These are phyloP conservation scores for Thelonectria rubi DNA, from an alignment of 2,329 filamentous ascomycete genomes.

Conservation along the genomic window DNA sequence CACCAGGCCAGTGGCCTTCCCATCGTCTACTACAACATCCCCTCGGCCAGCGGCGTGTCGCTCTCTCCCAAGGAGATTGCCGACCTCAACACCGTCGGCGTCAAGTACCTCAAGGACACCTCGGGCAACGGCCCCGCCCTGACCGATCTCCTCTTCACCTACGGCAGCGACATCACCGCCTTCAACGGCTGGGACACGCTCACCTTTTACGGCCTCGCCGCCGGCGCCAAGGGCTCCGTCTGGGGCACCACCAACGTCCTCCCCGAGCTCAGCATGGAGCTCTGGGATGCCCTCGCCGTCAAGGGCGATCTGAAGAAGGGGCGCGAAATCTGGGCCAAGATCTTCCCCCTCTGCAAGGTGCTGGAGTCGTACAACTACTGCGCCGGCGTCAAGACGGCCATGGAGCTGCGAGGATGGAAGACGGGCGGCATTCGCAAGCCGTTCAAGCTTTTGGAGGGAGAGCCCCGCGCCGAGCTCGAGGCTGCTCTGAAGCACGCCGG, in stretches of 20 bases:
- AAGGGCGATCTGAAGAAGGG: slow-evolving; percentile 53
- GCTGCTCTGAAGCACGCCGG: slow-evolving; percentile 51
- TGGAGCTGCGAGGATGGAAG: slow-evolving; percentile 55
- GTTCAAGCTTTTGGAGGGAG: slow-evolving; percentile 49
- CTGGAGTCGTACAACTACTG: slow-evolving; percentile 59
- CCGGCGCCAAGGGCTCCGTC: slow-evolving; percentile 58
- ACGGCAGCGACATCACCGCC: slow-evolving; percentile 51
- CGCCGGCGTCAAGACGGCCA: slow-evolving; percentile 58
- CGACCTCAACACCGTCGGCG: slow-evolving; percentile 54
- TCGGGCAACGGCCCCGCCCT: slow-evolving; percentile 60
- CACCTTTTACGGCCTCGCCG: slow-evolving; percentile 61
- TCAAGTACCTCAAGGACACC: slow-evolving; percentile 61
- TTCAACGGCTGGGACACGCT: slow-evolving; percentile 65
- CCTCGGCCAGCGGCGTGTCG: slow-evolving; percentile 54
- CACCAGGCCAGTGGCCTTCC: slow-evolving; percentile 51
- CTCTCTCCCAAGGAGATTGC: slow-evolving; percentile 55
- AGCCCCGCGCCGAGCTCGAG: slow-evolving; percentile 48
- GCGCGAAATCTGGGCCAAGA: slow-evolving; percentile 58
- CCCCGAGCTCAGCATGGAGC: slow-evolving; percentile 56
- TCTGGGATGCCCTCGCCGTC: slow-evolving; percentile 55
- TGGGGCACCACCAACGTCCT: slow-evolving; percentile 62
- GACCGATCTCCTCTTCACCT: slow-evolving; percentile 58
- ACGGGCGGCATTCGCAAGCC: slow-evolving; percentile 61
- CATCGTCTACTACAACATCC: slow-evolving; percentile 62
- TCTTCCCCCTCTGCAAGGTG: slow-evolving; percentile 60